These are phyloP conservation scores for Helenozyma rhizophorensis DNA, from an alignment of 805 yeast genomes.

Conservation along the genomic window DNA sequence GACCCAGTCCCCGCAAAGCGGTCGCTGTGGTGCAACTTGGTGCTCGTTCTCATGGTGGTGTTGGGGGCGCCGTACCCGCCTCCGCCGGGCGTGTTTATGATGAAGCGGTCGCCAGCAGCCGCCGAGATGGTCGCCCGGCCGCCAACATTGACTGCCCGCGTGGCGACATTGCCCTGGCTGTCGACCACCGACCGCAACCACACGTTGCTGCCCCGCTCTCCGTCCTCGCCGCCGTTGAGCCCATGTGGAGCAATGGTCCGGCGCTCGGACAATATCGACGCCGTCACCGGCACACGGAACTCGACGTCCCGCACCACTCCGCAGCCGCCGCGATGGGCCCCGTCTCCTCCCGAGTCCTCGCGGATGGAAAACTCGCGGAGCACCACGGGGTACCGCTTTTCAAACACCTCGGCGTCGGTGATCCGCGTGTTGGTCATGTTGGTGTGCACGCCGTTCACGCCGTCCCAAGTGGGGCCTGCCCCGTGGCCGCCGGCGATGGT, in stretches of 20 bases:
- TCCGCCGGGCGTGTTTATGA: conserved; percentile 41
- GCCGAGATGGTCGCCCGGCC: conserved; percentile 19
- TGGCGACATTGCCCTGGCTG: conserved; percentile 18
- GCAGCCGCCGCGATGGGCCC: conserved; percentile 13
- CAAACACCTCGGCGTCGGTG: conserved; percentile 18
- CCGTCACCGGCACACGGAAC: conserved; percentile 16
- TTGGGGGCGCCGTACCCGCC: conserved; percentile 35
- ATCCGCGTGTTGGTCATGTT: conserved; percentile 18
- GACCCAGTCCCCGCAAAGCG: conserved; percentile 31
- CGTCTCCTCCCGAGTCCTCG: conserved; percentile 13
- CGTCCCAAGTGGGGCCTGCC: conserved; percentile 18
- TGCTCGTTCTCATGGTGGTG: conserved; percentile 1
- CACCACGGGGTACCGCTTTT: conserved; percentile 17
- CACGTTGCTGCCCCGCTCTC: conserved; percentile 54
- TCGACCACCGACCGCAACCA: conserved; percentile 26
- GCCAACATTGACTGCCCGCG: conserved; percentile 17
- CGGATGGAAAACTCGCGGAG: conserved; percentile 16
- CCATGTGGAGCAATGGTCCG: conserved; percentile 86
- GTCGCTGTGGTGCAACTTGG: conserved; percentile 12
- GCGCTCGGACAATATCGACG: conserved; percentile 70
- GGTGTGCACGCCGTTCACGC: conserved; percentile 15
- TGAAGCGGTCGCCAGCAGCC: conserved; percentile 37
- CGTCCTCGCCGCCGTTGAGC: conserved; percentile 75
- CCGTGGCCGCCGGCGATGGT: conserved; percentile 19
- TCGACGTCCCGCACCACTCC: conserved; percentile 18